Evolutionary conservation across 371 early-diverging fungal genomes (phyloP), one percentile per base, ranked within the genome.

Genomic region (Aphelidium insulamus): DNA sequence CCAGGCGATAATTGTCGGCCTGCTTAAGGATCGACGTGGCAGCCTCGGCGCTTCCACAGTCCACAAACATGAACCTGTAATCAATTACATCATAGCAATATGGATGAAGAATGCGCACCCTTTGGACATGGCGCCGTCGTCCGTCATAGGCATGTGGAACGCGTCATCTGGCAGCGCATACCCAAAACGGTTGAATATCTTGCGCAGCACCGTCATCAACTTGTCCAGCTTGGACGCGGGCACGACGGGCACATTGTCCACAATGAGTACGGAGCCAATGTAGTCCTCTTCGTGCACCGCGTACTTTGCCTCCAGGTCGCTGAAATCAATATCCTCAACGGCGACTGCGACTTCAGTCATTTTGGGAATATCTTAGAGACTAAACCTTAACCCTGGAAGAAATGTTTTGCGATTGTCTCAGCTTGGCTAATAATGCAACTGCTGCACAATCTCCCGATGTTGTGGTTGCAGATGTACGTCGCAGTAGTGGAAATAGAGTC

Each of bases 201-300:
- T 85, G 34, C 56, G 64, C 43, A 90, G 50, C 30, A 78, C 72
- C 36, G 46, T 55, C 24, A 79, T 36, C 29, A 95, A 60, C 53
- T 81, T 84, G 33, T 72, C 81, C 49, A 69, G 64, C 66, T 90
- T 90, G 41, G 52, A 46, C 39, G 71, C 73, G 34, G 88, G 87
- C 38, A 91, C 85, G 19, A 74, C 46, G 21, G 97, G 97, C 20
- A 77, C 69, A 36, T 80, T 75, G 56, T 91, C 91, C 19, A 92
- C 75, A 17, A 92, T 77, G 30, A 92, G 67, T 27, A 91, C 65
- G 39, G 66, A 72, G 46, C 86, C 90, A 30, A 84, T 76, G 23
- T 63, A 61, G 34, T 69, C 66, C 37, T 56, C 43, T 1, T 51
- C 47, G 18, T 39, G 31, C 27, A 80, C 63, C 37, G 57, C 43